These are phyloP conservation scores for Cystofilobasidium macerans DNA, from an alignment of 768 basidiomycete species.

Conservation along the genomic window DNA sequence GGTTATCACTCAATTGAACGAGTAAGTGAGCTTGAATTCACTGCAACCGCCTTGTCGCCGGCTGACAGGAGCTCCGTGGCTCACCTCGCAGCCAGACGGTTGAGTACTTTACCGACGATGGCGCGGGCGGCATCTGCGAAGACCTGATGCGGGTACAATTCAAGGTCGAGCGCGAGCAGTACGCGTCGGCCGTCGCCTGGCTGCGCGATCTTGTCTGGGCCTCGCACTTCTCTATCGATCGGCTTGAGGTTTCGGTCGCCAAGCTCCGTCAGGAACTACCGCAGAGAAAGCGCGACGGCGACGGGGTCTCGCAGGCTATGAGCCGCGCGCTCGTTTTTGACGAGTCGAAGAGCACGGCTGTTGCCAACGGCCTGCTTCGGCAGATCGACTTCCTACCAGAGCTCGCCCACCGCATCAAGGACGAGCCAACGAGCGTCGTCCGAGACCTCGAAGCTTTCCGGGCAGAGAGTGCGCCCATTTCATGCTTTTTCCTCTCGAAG, in stretches of 20 bases:
- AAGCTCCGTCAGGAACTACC: constrained; percentile 85
- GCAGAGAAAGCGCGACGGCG: constrained; percentile 80
- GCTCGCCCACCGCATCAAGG: constrained; percentile 59
- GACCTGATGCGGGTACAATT: constrained; percentile 66
- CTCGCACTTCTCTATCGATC: constrained; percentile 47
- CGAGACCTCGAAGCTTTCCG: constrained; percentile 65
- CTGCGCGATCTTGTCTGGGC: constrained; percentile 67
- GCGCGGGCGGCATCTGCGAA: constrained; percentile 52
- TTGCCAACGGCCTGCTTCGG: constrained; percentile 48
- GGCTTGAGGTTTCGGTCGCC: constrained; percentile 59
- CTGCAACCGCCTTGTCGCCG: neutral
- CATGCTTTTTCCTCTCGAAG: neutral
- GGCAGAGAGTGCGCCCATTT: constrained; percentile 47
- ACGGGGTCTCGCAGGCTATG: constrained; percentile 61
- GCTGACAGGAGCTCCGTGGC: too few relatives aligned
- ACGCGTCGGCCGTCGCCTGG: constrained; percentile 76
- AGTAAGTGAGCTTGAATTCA: constrained; percentile 44
- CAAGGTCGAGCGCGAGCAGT: constrained; percentile 70
- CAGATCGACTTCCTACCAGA: constrained; percentile 71
- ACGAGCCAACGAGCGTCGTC: constrained; percentile 59
- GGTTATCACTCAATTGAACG: constrained; percentile 78
- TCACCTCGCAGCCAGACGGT: constrained; percentile 49
- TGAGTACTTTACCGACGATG: constrained; percentile 63
- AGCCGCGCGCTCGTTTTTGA: constrained; percentile 57
- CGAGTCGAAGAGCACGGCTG: constrained; percentile 40